Evolutionary conservation across 352 stramenopile species (phyloP), one percentile per base, ranked within the genome.

Genomic region (Phytophthora pisi): DNA sequence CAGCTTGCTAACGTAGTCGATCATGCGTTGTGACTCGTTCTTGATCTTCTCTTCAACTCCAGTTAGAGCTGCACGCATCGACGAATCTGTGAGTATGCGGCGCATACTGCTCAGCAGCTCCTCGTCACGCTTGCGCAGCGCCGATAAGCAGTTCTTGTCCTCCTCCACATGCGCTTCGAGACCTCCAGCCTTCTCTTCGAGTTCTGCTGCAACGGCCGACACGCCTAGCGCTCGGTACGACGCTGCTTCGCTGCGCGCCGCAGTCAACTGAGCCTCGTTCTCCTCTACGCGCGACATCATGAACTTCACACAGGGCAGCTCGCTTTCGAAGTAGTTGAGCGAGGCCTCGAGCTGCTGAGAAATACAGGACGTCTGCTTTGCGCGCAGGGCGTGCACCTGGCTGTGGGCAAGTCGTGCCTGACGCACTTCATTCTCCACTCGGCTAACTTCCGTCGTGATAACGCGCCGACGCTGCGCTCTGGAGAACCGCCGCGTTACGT

Each of bases 231-330:
- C 70, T 15, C 78, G 75, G 49, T 91, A 90, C 9, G 71, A 77
- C 9, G 79, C 64, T 1, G 77, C 76, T 66, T 95, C 81, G 11
- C 70, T 53, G 30, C 63, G 55, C 43, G 82, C 54, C 46, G 83
- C 73, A 15, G 71, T 51, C 46, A 88, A 30, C 38, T 90, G 61
- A 2, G 64, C 34, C 31, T 84, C 63, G 4, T 79, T 75, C 36
- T 92, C 77, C 30, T 79, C 63, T 0, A 89, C 79, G 5, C 87
- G 80, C 8, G 75, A 79, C 68, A 83, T 81, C 81, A 93, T 93
- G 55, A 93, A 93, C 65, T 92, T 88, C 10, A 93, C 70, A 46
- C 87, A 95, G 20, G 84, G 85, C 51, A 91, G 54, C 45, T 95
- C 80, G 54, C 85, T 90, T 47, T 79, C 79, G 56, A 92, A 90